Evolutionary conservation across 2,329 filamentous ascomycete species (phyloP).

Genomic region (Neonectria punicea): DNA sequence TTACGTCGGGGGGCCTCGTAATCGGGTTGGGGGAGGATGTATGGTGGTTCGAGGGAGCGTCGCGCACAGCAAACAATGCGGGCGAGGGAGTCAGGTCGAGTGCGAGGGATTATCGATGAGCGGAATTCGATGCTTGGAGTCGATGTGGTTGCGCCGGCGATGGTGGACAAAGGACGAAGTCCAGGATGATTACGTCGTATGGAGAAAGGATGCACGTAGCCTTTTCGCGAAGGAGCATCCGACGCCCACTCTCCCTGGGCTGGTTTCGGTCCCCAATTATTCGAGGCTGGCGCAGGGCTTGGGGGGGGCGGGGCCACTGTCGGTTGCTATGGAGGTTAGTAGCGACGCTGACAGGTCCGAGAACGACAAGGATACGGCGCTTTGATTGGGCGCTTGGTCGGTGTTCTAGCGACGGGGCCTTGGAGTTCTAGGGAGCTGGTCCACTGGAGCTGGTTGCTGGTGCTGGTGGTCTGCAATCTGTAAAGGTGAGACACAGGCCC

Average conservation of each 20-base stretch:
- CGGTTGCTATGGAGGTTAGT: conserved; percentile 11
- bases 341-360: conserved; percentile 15
- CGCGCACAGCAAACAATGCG: conserved; percentile 21
- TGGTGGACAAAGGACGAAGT: conserved; percentile 27
- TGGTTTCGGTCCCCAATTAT: conserved; percentile 38
- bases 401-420: conserved; percentile 8
- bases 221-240: conserved; percentile 42
- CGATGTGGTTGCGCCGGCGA: conserved; percentile 34
- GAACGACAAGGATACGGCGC: conserved; percentile 6
- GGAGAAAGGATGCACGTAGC: conserved; percentile 47
- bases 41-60: conserved; percentile 18
- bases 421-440: conserved; percentile 1
- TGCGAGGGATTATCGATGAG: conserved; percentile 18
- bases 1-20: conserved; percentile 39
- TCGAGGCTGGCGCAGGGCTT: conserved; percentile 41
- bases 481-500: conserved; percentile 21
- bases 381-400: conserved; percentile 29
- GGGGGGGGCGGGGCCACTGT: conserved; percentile 21
- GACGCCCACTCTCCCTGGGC: neutral
- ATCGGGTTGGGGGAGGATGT: conserved; percentile 24
- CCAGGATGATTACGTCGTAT: conserved; percentile 35
- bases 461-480: conserved; percentile 8
- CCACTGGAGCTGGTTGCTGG: conserved; percentile 13
- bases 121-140: conserved; percentile 27
- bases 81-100: conserved; percentile 10